Base-by-base conservation (phyloP, 2,329 filamentous ascomycete genomes). In the Pseudocercospora eumusae region DNA sequence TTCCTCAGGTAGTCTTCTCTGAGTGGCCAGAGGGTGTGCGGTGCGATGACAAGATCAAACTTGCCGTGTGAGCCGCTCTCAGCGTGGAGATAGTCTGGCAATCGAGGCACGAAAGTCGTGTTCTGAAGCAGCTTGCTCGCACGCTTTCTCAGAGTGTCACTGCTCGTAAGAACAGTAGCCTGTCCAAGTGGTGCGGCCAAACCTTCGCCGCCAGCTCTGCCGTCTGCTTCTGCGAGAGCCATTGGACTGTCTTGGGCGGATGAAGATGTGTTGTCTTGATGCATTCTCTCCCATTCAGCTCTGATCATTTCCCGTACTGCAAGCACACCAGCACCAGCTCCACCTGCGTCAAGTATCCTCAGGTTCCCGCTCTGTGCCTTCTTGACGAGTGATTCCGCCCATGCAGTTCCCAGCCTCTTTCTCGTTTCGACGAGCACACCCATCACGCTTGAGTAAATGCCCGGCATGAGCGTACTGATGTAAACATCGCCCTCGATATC, bases 81-180 rank as follows among this genome's bases (percentile, higher is more conserved):
- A 60, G 88, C 80, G 20, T 83, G 81, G 25, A 92, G 77, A 66
- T 93, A 92, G 71, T 98, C 92, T 0, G 95, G 95, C n/a, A 98
- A 79, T 3, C 93, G 87, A 7, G 93, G 93, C 7, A 99, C 82
- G 73, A 99, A 97, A 0, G 90, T 96, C 0, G 95, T 98, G 74
- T 97, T 89, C 40, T 96, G 84, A 11, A 99, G 80, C 65, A 98
- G 84, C 18, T 81, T 82, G 67, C 92, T 91, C 23, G 92, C 82
- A 31, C 92, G 88, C 60, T 90, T 82, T 18, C 92, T 86, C 27
- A 99, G 80, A 2, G 86, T 79, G 64, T 92, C 86, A 0, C 91
- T 90, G 0, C 88, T 92, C 1, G 90, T 86, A 2, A 98, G 79
- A 1, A 96, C 92, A 0, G 91, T 93, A 58, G 90, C 89, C 74